Base-by-base conservation (phyloP, 371 early-diverging fungal genomes). In the Mortierella sp. region DNA sequence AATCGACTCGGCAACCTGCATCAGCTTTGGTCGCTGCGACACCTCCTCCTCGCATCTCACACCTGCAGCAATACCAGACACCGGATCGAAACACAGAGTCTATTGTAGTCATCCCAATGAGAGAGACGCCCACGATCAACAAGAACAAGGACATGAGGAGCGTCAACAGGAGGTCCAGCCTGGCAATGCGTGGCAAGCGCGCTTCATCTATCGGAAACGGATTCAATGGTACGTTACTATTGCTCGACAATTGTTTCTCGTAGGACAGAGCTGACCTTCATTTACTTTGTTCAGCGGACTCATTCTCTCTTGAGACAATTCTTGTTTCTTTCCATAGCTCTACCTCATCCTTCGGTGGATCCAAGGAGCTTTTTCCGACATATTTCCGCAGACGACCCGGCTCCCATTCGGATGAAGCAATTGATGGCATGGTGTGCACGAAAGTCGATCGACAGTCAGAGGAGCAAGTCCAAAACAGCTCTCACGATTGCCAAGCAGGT, bases 401-500 rank as follows among this genome's bases (percentile, higher is more conserved):
- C 92, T 41, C 93, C 93, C 29, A 71, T 92, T 1, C 89, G 93
- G 4, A 90, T 94, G 88, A 86, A 92, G 5, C 94, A 93, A 76
- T 86, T 94, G 37, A 80, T 94, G 39, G 77, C 91, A 24, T 94
- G 94, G 94, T 91, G 92, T 65, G 86, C 87, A 26, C 71, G 85
- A 31, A 74, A 74, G 50, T 47, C 64, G 9, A 84, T 81, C 13
- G 85, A 84, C 43, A 43, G 64, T 10, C 84, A 83, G 40, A 78
- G 43, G 68, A 73, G 26, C 44, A 69, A 43, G 44, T 63, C 87
- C 55, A 34, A 71, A 61, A 58, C 26, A 14, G 64, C 79, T 73
- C 67, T 75, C 77, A 75, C 64, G 68, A 65, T 87, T 74, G 70
- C 87, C 47, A 84, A 78, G 31, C 77, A 79, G 44, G 75, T 89